Conservation (phyloP, 129 eudicot genomes). For the Chrysanthemum seticuspe region DNA sequence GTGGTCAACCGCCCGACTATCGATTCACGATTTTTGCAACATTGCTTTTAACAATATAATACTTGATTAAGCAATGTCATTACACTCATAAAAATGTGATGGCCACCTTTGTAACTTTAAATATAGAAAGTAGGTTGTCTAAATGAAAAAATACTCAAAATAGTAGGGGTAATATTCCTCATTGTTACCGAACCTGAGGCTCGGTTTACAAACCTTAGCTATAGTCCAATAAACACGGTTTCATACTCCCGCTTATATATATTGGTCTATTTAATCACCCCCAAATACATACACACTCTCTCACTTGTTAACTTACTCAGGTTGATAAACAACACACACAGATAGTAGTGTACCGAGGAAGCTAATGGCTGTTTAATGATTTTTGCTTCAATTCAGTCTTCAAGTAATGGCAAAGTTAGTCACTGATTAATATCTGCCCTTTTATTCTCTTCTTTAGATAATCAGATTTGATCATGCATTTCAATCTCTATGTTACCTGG, state of each 20-base stretch:
- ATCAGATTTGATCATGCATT: too few species aligned
- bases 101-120: too few species aligned
- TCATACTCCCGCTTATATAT: constrained; percentile 29
- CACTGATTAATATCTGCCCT: too few species aligned
- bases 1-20: too few species aligned
- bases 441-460: too few species aligned
- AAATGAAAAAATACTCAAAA: not conserved
- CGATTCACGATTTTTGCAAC: too few species aligned
- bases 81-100: too few species aligned
- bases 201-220: constrained; percentile 20
- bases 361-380: constrained; percentile 14
- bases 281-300: not conserved
- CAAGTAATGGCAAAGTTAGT: too few species aligned
- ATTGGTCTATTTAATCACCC: not conserved
- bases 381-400: not conserved
- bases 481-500: too few species aligned
- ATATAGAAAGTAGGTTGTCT: too few species aligned
- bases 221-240: constrained; percentile 4
- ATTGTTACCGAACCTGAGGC: constrained; percentile 23
- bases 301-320: constrained; percentile 18
- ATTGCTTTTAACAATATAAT: too few species aligned
- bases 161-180: not conserved
- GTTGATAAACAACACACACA: constrained; percentile 3
- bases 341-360: constrained; percentile 5
- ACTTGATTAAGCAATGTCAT: too few species aligned